Base-by-base conservation (phyloP, 768 basidiomycete species). In the Tricholoma flavovirens region DNA sequence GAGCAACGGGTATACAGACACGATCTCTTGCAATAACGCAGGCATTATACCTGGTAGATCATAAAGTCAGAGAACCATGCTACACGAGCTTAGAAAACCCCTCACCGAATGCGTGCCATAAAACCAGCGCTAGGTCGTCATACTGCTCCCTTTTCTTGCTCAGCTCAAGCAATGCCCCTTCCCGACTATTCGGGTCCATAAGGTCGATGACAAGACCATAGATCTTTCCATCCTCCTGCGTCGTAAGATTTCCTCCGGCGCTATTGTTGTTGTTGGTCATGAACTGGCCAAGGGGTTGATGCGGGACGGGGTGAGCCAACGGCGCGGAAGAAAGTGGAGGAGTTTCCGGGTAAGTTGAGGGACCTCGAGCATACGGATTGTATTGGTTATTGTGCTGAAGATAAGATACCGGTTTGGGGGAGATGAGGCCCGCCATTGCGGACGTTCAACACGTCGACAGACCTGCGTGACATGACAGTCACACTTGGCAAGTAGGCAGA, bases 141-240 rank as follows among this genome's bases (percentile, higher is more conserved):
- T 96, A 98, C 72, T 98, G 95, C 73, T 98, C 97, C 60, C 97
- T 78, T 77, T 98, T 98, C 81, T 99, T 98, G 75, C 93, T 96
- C 65, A 99, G 78, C 74, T 99, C 97, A 53, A 98, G 78, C 49
- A 99, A 76, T 1, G 97, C 96, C 2, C 79, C 80, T 68, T 99
- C 97, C 59, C 96, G 81, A n/a, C 87, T 83, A 54, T 76, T 81
- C 1, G 88, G 84, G 65, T 92, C 87, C 77, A 90, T 80, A 24
- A 96, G 75, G 56, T 96, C 91, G 61, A 93, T 84, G 57, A 98
- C 94, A 52, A 98, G 80, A 10, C 79, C 76, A 71, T 93, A 96
- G 43, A 99, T 97, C 75, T 97, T 95, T 62, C 69, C 68, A 56
- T 83, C 81, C 55, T 81, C 80, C 33, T 83, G 82, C 19, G 79